Evolutionary conservation across 345 rosid genomes (phyloP), one percentile per base, ranked within the genome.

Genomic region (Durio zibethinus): DNA sequence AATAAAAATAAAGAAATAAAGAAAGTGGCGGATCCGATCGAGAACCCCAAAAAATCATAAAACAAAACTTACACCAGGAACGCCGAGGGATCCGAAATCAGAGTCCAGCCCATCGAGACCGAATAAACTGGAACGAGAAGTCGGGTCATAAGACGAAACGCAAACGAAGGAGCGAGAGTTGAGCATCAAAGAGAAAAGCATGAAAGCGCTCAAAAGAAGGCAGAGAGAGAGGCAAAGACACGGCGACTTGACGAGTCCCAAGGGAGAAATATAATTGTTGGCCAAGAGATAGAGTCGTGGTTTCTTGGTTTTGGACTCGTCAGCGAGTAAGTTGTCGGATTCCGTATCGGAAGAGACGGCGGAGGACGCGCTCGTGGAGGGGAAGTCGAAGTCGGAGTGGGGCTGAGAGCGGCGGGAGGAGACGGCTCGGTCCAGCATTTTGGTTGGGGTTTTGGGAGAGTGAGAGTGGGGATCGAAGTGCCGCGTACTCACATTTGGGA

Each of bases 31-130:
- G 80, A 85, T 84, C 87, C 21, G 72, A 82, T 43, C 25, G 31
- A 21, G 21, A 33, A 29, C 23, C 23, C 6, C 47, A 12, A 9
- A 33, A 59, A 15, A 45, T 29, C 14, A 6, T 4, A 76, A 48
- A 25, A 45, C 75, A 82, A 76, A 66, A 82, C 98, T 92, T 93
- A 96, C 99, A 96, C 97, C 98, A 96, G 99, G 99, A 77, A 92
- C 99, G 74, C 99, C 99, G 33, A 96, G 91, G 75, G 83, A 83
- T 23, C 95, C 99, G 74, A 96, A 96, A 73, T 93, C 95, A 35
- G 97, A 92, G 40, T 90, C 97, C 52, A 91, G 85, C 4, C 94
- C 97, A 42, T 92, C 97, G 38, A 90, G 72, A 0, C 92, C 93
- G 77, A 88, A 91, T 65, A 92, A 89, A 21, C 90, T 91, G 82